Conservation (phyloP, 1,284 basidiomycete species). For the Amylostereum chailletii region DNA sequence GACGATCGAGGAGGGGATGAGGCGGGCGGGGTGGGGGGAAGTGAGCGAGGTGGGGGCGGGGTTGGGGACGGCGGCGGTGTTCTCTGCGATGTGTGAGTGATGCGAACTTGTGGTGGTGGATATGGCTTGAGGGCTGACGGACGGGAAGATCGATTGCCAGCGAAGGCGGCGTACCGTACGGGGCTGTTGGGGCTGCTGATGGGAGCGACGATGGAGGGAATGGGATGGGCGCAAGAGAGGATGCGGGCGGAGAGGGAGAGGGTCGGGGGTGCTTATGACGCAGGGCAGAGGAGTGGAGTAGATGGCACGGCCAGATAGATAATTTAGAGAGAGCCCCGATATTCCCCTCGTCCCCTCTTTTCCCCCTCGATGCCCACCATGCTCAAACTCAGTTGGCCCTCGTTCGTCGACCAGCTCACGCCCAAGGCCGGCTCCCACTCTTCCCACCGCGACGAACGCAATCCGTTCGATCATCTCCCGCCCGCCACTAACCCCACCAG, state of each 20-base stretch:
- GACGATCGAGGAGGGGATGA: conserved; percentile 54
- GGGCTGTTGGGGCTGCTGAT: conserved; percentile 42
- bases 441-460: conserved; percentile 39
- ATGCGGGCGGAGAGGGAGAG: conserved; percentile 21
- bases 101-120: background rate
- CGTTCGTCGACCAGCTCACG: conserved; percentile 63
- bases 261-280: conserved; percentile 12
- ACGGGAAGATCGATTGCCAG: conserved; percentile 49
- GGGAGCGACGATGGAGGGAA: conserved; percentile 42
- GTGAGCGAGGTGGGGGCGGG: conserved; percentile 56
- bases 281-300: conserved; percentile 14
- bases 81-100: conserved; percentile 57
- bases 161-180: conserved; percentile 39
- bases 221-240: conserved; percentile 37
- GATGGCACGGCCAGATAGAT: conserved; percentile 7
- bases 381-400: conserved; percentile 58
- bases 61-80: conserved; percentile 49
- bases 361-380: conserved; percentile 28
- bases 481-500: conserved; percentile 18
- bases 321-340: conserved; percentile 5
- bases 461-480: conserved; percentile 58
- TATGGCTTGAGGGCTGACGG: conserved; percentile 6
- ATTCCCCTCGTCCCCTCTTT: conserved; percentile 10
- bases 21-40: conserved; percentile 38
- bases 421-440: conserved; percentile 45